Conservation (phyloP, 495 filamentous ascomycete genomes). For the Penicillium ochrochloron region DNA sequence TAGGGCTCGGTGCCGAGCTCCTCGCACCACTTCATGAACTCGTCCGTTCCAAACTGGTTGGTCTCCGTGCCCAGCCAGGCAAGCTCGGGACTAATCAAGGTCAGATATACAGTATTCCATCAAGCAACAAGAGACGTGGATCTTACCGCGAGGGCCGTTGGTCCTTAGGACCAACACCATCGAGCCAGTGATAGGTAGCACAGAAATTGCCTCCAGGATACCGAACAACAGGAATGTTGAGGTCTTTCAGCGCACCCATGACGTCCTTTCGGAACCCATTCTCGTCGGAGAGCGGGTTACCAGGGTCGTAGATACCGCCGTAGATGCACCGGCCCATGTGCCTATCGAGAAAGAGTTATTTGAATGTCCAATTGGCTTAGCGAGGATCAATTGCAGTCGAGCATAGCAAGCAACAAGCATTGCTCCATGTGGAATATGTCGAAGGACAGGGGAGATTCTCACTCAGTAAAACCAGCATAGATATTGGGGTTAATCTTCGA, state of each 20-base stretch:
- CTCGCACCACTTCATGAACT: slow-evolving; percentile 81
- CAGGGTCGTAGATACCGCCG: slow-evolving; percentile 80
- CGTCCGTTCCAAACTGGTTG: slow-evolving; percentile 81
- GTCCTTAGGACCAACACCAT: slow-evolving; percentile 74
- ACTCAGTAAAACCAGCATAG: slow-evolving; percentile 80
- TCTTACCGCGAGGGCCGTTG: slow-evolving; percentile 59
- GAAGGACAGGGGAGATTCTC: slow-evolving; percentile 20
- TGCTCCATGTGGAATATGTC: neutral
- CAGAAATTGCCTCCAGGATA: slow-evolving; percentile 84
- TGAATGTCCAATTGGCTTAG: neutral
- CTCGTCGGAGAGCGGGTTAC: slow-evolving; percentile 68
- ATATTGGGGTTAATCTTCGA: slow-evolving; percentile 74
- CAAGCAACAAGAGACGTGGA: neutral
- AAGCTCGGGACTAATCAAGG: slow-evolving; percentile 61
- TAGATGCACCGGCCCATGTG: slow-evolving; percentile 88
- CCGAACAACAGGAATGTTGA: slow-evolving; percentile 73
- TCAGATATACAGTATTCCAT: neutral
- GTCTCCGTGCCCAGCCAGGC: slow-evolving; percentile 76
- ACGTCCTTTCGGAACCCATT: slow-evolving; percentile 80
- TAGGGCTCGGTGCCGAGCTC: slow-evolving; percentile 72
- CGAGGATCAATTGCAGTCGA: neutral
- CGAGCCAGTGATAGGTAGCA: slow-evolving; percentile 82
- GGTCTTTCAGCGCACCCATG: slow-evolving; percentile 66
- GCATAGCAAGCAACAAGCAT: neutral
- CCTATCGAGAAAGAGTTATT: slow-evolving; percentile 42